Evolutionary conservation across 257 asterid species (phyloP).

Genomic region (Schizonepeta tenuifolia): DNA sequence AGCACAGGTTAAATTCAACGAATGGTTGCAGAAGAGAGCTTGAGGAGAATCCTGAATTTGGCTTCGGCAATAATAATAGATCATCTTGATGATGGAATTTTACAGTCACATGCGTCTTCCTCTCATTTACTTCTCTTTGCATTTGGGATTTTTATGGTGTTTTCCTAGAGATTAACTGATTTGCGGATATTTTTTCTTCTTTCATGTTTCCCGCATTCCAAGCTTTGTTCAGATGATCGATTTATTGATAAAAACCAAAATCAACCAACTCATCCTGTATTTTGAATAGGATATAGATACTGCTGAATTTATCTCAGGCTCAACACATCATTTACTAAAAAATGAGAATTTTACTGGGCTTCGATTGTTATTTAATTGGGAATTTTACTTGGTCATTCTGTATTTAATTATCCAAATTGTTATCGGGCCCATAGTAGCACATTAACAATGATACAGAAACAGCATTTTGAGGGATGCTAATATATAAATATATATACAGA

Average conservation of each 20-base stretch:
- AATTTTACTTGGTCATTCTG: too few relatives aligned
- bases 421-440: too few relatives aligned
- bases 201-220: background rate
- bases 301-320: too few relatives aligned
- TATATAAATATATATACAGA: too few relatives aligned
- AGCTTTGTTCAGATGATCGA: background rate
- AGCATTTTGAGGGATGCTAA: too few relatives aligned
- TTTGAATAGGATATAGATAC: too few relatives aligned
- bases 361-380: too few relatives aligned
- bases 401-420: too few relatives aligned
- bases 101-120: background rate
- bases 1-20: conserved; percentile 82
- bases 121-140: background rate
- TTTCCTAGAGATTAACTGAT: conserved; percentile 7
- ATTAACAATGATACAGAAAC: too few relatives aligned
- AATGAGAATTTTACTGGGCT: too few relatives aligned
- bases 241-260: background rate
- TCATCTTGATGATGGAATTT: conserved; percentile 9
- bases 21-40: conserved; percentile 88
- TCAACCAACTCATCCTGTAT: background rate
- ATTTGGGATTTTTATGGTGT: conserved; percentile 8
- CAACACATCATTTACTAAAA: too few relatives aligned
- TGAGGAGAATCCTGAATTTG: conserved; percentile 37
- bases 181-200: background rate
- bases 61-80: conserved; percentile 29